A percentile compares a stretch with the other conserved stretches of the same genome.
phyloP scores from a whole-genome alignment of 805 yeast genomes.

The Teunomyces atbi region DNA sequence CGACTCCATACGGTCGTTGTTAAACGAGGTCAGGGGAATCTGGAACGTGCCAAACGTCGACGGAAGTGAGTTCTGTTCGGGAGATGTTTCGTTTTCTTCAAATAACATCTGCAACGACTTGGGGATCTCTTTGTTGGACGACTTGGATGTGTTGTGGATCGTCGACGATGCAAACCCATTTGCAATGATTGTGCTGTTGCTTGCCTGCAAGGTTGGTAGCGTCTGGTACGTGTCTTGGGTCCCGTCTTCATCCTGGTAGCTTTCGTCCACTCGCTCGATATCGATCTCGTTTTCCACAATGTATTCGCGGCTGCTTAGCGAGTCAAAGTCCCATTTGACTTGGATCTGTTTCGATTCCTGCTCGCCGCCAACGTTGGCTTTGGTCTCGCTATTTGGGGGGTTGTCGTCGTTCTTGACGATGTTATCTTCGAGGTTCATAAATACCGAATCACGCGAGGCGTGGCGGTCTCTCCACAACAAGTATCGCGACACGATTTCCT shows the following conservation, averaged over 20 bases:
- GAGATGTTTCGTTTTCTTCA: constrained; percentile 41
- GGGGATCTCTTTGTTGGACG: constrained; percentile 51
- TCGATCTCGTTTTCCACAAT: constrained; percentile 69
- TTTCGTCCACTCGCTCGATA: constrained; percentile 30
- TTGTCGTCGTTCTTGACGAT: constrained; percentile 3
- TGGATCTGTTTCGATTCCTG: constrained; percentile 24
- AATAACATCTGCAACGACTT: constrained; percentile 69
- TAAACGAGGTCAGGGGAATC: constrained; percentile 9
- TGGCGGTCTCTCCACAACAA: constrained; percentile 72
- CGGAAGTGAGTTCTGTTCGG: constrained; percentile 1
- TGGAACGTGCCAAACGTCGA: constrained; percentile 7
- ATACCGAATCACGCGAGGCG: constrained; percentile 53
- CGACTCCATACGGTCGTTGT: constrained; percentile 43
- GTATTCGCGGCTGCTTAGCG: constrained; percentile 70
- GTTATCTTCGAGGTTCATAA: constrained; percentile 19
- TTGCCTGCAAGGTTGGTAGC: constrained; percentile 23
- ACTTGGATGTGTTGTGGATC: not conserved
- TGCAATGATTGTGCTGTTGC: constrained; percentile 11
- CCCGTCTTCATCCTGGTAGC: constrained; percentile 18
- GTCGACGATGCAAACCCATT: constrained; percentile 9
- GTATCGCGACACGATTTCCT: constrained; percentile 74
- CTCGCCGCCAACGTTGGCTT: not conserved
- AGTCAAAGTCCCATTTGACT: constrained; percentile 89
- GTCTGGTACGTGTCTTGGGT: constrained; percentile 25
- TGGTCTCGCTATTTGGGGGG: not conserved